A percentile compares a stretch with the other conserved stretches of the same genome.
Conservation (phyloP, 495 filamentous ascomycete genomes). For the Annulohypoxylon bovei region DNA sequence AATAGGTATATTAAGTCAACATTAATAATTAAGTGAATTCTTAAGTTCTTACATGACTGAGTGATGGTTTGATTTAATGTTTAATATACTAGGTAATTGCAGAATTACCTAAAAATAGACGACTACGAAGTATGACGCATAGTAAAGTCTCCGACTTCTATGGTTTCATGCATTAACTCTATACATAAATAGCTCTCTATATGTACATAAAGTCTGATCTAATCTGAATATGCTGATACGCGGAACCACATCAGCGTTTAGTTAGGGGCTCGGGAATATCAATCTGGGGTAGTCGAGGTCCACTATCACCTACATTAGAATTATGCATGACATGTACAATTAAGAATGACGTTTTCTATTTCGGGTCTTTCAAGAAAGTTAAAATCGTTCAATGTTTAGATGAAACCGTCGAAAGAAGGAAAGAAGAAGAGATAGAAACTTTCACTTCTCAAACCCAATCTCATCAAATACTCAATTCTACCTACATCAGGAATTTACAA, state of each 20-base stretch:
- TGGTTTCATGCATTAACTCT: not conserved
- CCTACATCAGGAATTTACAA: not conserved
- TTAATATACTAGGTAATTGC: not conserved
- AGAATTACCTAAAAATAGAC: not conserved
- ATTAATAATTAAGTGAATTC: not conserved
- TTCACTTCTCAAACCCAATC: not conserved
- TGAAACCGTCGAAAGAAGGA: not conserved
- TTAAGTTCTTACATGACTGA: not conserved
- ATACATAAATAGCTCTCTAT: not conserved
- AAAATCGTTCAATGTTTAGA: not conserved
- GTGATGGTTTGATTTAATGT: not conserved
- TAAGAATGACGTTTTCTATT: not conserved
- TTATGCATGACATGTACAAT: not conserved
- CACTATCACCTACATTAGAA: constrained; percentile 16
- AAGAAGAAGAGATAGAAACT: not conserved
- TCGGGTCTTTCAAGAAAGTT: not conserved
- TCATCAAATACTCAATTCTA: not conserved
- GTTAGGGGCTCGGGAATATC: constrained; percentile 1
- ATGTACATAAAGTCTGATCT: not conserved
- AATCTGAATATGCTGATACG: not conserved
- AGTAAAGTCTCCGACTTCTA: too few species aligned
- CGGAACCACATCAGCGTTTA: not conserved
- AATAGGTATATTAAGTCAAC: not conserved
- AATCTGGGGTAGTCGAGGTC: constrained; percentile 6
- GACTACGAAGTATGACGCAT: not conserved